phyloP scores from a whole-genome alignment of 345 rosid species.

The Noccaea bulbosa region DNA sequence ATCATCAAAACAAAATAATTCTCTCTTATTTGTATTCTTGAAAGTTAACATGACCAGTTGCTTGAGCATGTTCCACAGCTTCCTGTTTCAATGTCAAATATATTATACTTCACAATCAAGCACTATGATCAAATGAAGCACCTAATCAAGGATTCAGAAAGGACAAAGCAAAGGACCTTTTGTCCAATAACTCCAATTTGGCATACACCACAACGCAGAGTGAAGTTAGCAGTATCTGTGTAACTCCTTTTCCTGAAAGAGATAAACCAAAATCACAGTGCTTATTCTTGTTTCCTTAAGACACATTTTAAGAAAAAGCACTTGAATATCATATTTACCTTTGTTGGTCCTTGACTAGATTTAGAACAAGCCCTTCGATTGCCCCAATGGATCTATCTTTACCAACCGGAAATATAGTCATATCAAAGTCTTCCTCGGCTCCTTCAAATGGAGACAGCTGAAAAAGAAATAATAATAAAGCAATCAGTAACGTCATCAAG shows the following conservation, averaged over 20 bases:
- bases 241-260: slow-evolving; percentile 73
- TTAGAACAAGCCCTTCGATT: slow-evolving; percentile 59
- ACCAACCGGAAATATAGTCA: slow-evolving; percentile 69
- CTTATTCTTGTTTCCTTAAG: slow-evolving; percentile 21
- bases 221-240: slow-evolving; percentile 83
- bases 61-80: slow-evolving; percentile 92
- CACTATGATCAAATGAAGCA: slow-evolving; percentile 23
- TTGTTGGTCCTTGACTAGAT: slow-evolving; percentile 78
- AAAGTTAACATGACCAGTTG: slow-evolving; percentile 92
- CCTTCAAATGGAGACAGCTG: slow-evolving; percentile 83
- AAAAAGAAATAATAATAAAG: not conserved
- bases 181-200: slow-evolving; percentile 90
- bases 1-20: slow-evolving; percentile 14
- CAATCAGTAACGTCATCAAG: not conserved
- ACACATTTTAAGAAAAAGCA: slow-evolving; percentile 4
- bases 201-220: slow-evolving; percentile 91
- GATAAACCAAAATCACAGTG: slow-evolving; percentile 7
- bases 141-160: not conserved
- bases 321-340: slow-evolving; percentile 47
- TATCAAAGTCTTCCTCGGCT: slow-evolving; percentile 94
- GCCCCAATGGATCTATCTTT: slow-evolving; percentile 67
- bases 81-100: slow-evolving; percentile 53
- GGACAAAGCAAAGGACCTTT: slow-evolving; percentile 55
- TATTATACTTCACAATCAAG: not conserved
- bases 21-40: slow-evolving; percentile 72